Percentiles rank a stretch among this genome's conserved stretches.
These are phyloP conservation scores for Tolypocladium paradoxum DNA, from an alignment of 2,329 filamentous ascomycete genomes.

Conservation along the genomic window DNA sequence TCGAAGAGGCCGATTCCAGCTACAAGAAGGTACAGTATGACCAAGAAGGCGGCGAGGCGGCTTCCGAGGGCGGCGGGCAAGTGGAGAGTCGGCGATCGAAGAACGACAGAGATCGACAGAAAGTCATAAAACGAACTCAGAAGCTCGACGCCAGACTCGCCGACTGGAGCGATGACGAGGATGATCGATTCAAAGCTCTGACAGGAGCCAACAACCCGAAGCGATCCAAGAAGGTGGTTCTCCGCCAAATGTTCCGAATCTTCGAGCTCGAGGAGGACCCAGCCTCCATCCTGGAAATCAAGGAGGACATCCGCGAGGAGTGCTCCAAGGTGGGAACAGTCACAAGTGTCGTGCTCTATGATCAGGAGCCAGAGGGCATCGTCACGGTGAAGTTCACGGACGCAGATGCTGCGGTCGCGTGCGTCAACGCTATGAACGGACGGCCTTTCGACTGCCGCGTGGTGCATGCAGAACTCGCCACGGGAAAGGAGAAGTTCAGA, in stretches of 20 bases:
- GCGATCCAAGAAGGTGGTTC: constrained; percentile 72
- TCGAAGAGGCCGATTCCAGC: constrained; percentile 76
- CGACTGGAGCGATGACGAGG: constrained; percentile 73
- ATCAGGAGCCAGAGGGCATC: constrained; percentile 74
- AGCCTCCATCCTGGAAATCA: constrained; percentile 76
- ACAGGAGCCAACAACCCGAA: constrained; percentile 33
- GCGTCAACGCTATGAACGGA: constrained; percentile 67
- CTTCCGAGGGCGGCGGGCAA: constrained; percentile 18
- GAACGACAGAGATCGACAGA: constrained; percentile 64
- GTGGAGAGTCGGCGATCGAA: constrained; percentile 33
- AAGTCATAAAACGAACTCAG: constrained; percentile 84
- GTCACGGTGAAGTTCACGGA: constrained; percentile 75
- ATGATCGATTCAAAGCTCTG: constrained; percentile 49
- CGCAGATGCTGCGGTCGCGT: constrained; percentile 58
- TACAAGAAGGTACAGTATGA: constrained; percentile 82
- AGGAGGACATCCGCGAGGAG: constrained; percentile 86
- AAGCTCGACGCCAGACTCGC: constrained; percentile 85
- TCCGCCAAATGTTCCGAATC: constrained; percentile 90
- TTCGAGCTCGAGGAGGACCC: constrained; percentile 77
- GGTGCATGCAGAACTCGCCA: constrained; percentile 61
- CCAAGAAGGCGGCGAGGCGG: constrained; percentile 17
- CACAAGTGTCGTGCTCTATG: constrained; percentile 84
- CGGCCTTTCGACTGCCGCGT: constrained; percentile 64
- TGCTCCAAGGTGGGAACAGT: constrained; percentile 78
- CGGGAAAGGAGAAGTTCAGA: constrained; percentile 61